A percentile compares a stretch with the other conserved stretches of the same genome.
Evolutionary conservation across 164 flowering plant genomes (phyloP).

Genomic region (Dillenia suffruticosa): DNA sequence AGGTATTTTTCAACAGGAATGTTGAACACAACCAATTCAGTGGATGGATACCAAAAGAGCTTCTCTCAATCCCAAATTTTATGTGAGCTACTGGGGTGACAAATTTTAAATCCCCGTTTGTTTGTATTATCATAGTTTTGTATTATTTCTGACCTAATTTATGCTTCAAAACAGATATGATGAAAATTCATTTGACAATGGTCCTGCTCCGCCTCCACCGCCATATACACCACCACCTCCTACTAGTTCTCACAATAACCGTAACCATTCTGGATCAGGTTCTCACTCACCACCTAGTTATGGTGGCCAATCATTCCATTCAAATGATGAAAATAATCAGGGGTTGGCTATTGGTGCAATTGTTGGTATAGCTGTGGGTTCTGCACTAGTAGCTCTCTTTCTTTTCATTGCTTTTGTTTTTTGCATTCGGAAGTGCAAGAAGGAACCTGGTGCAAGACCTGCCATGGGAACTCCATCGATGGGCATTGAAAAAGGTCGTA

Average conservation of each 20-base stretch:
- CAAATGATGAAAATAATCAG: conserved; percentile 15
- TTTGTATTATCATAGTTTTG: conserved; percentile 6
- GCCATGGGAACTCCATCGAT: conserved; percentile 40
- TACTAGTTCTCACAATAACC: conserved; percentile 37
- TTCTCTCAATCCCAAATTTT: conserved; percentile 58
- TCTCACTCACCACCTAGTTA: conserved; percentile 27
- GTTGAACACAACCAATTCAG: conserved; percentile 76
- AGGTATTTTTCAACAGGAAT: conserved; percentile 46
- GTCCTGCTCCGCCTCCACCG: conserved; percentile 91
- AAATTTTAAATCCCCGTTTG: conserved; percentile 1
- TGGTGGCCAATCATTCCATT: conserved; percentile 23
- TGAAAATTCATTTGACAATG: conserved; percentile 79
- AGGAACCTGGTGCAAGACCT: conserved; percentile 35
- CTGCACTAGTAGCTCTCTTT: conserved; percentile 28
- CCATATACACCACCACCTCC: conserved; percentile 81
- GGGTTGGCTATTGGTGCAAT: conserved; percentile 47
- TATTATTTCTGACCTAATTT: conserved; percentile 7
- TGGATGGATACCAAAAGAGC: conserved; percentile 89
- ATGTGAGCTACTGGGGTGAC: conserved; percentile 41
- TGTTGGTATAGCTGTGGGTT: conserved; percentile 63
- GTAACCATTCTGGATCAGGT: conserved; percentile 31
- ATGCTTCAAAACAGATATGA: conserved; percentile 47
- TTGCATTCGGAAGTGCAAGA: conserved; percentile 49
- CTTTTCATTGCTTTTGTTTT: conserved; percentile 45
- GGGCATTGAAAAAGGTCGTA: conserved; percentile 40